A percentile compares a stretch with the other conserved stretches of the same genome.
These are phyloP conservation scores for Andalucia godoyi DNA, from an alignment of 78 protist species.

Conservation along the genomic window DNA sequence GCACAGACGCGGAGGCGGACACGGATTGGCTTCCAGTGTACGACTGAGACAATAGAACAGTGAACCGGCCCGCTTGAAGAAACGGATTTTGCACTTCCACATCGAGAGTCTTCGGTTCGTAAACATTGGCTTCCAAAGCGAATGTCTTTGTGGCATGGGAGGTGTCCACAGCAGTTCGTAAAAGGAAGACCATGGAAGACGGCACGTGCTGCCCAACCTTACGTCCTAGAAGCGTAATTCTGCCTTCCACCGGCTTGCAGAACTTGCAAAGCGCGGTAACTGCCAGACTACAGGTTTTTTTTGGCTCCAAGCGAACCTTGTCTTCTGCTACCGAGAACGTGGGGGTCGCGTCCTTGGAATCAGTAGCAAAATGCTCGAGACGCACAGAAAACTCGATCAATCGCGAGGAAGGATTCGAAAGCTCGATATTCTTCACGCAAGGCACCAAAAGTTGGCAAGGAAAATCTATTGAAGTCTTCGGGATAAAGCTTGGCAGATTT, in stretches of 20 bases:
- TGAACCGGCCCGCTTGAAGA: slow-evolving; percentile 1
- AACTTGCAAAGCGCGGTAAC: background rate
- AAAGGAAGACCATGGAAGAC: slow-evolving; percentile 2
- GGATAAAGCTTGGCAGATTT: slow-evolving; percentile 27
- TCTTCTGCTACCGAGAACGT: background rate
- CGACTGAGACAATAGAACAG: background rate
- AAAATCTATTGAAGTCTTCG: slow-evolving; percentile 30
- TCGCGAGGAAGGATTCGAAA: slow-evolving; percentile 24
- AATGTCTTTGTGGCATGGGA: background rate
- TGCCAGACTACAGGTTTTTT: background rate
- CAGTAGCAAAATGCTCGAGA: too few relatives aligned
- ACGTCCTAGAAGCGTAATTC: background rate
- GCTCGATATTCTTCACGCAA: slow-evolving; percentile 23
- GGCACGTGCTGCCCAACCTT: background rate
- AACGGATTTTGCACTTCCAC: slow-evolving; percentile 14
- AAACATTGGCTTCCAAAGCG: background rate
- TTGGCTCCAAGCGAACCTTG: background rate
- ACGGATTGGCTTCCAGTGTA: too few relatives aligned
- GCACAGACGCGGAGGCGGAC: too few relatives aligned
- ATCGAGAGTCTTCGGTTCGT: slow-evolving; percentile 2
- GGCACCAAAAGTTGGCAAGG: slow-evolving; percentile 15
- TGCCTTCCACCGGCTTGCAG: background rate
- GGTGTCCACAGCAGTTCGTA: background rate
- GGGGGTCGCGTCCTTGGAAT: background rate
- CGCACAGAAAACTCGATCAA: slow-evolving; percentile 17